Conservation (phyloP, 129 eudicot species). For the Artemisia annua region DNA sequence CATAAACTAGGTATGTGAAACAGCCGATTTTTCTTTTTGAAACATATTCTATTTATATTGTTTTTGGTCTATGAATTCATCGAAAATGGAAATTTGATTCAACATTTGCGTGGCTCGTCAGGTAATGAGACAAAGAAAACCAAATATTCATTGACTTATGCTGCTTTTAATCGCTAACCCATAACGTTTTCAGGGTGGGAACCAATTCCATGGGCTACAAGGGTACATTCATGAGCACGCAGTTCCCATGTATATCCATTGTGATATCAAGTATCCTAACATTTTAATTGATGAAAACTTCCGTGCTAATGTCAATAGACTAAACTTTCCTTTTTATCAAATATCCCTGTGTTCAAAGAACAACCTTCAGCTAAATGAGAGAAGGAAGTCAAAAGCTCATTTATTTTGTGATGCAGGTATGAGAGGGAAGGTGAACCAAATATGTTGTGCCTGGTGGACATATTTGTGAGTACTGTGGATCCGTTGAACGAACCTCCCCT, state of each 20-base stretch:
- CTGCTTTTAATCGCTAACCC: background rate
- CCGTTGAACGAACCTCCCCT: constrained; percentile 96
- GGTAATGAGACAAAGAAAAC: constrained; percentile 40
- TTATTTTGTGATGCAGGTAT: constrained; percentile 57
- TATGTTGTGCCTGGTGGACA: constrained; percentile 75
- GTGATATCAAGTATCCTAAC: constrained; percentile 83
- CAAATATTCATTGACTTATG: background rate
- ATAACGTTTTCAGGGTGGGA: constrained; percentile 44
- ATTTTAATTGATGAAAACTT: constrained; percentile 71
- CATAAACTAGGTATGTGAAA: too few species aligned
- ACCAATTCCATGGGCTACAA: constrained; percentile 70
- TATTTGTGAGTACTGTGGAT: constrained; percentile 86
- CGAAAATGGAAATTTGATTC: constrained; percentile 81
- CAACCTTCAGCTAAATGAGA: too few species aligned
- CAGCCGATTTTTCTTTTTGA: too few species aligned
- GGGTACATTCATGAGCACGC: constrained; percentile 97
- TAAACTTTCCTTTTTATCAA: background rate
- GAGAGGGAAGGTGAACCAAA: constrained; percentile 96
- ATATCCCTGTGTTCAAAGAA: background rate
- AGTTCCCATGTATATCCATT: constrained; percentile 81
- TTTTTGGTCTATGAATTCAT: constrained; percentile 84
- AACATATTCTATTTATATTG: constrained; percentile 42
- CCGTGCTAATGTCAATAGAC: constrained; percentile 69
- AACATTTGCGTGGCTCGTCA: constrained; percentile 63
- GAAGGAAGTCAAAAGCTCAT: too few species aligned